Evolutionary conservation across 768 basidiomycete genomes (phyloP).

Genomic region (Serendipita sp.): DNA sequence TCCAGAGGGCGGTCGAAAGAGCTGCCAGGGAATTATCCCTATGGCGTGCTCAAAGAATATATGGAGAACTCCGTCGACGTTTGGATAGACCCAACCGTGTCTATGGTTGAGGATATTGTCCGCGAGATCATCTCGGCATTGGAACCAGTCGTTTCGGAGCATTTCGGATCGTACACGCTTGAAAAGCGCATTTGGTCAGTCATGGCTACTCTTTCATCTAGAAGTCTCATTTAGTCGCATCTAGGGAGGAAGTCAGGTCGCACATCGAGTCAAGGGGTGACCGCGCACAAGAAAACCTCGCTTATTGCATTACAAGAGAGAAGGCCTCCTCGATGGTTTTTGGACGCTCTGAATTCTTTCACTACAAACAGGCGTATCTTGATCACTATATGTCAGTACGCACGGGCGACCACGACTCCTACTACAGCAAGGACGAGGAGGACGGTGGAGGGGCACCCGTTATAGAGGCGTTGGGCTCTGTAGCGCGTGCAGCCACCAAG

Average conservation of each 20-base stretch:
- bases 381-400: background rate
- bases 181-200: background rate
- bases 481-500: too few species aligned
- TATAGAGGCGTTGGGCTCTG: background rate
- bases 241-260: background rate
- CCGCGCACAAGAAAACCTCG: background rate
- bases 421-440: too few species aligned
- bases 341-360: background rate
- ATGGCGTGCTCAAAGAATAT: background rate
- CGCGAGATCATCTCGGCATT: background rate
- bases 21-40: constrained; percentile 3
- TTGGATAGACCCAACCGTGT: background rate
- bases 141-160: background rate
- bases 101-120: background rate
- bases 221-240: background rate
- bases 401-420: background rate
- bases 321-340: background rate
- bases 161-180: background rate
- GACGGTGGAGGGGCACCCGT: too few species aligned
- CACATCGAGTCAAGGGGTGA: background rate
- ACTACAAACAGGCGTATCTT: background rate
- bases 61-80: background rate
- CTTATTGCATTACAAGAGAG: background rate
- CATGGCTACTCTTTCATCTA: background rate
- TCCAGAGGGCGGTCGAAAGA: background rate